Evolutionary conservation across 2,329 filamentous ascomycete genomes (phyloP).

Genomic region (Sphaerulina musiva): DNA sequence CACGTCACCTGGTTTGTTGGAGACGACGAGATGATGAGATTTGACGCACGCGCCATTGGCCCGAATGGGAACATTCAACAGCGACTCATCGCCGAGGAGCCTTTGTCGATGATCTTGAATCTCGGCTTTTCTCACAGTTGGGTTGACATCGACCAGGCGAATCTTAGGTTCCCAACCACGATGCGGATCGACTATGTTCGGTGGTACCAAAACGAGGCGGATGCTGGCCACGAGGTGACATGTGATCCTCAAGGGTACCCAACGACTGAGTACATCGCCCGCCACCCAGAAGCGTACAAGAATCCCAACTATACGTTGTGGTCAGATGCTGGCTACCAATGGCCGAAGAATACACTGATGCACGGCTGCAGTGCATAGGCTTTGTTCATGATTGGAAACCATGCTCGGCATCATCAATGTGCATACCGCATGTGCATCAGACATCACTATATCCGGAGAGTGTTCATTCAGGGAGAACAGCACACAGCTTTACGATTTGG

Average conservation of each 20-base stretch:
- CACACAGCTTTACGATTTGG: background rate
- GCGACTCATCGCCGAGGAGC: constrained; percentile 47
- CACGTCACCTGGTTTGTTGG: constrained; percentile 50
- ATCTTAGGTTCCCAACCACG: constrained; percentile 45
- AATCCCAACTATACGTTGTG: constrained; percentile 48
- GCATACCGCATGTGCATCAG: constrained; percentile 1
- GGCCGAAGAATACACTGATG: constrained; percentile 43
- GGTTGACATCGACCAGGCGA: constrained; percentile 42
- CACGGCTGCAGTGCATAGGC: constrained; percentile 31
- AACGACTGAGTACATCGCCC: constrained; percentile 47
- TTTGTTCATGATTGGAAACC: constrained; percentile 9
- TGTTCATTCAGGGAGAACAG: constrained; percentile 1
- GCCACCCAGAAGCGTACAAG: constrained; percentile 44
- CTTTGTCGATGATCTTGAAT: constrained; percentile 50
- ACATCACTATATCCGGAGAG: constrained; percentile 2
- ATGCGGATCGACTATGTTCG: constrained; percentile 52
- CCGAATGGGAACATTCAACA: constrained; percentile 49
- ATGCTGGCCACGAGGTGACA: constrained; percentile 38
- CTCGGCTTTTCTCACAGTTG: constrained; percentile 48
- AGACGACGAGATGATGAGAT: constrained; percentile 45
- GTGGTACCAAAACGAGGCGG: constrained; percentile 46
- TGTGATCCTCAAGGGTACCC: constrained; percentile 51
- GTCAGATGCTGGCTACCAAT: constrained; percentile 33
- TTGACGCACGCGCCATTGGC: constrained; percentile 48
- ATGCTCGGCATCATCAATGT: constrained; percentile 6